Conservation (phyloP, 202 grass and related monocot genomes). For the Panicum hallii region DNA sequence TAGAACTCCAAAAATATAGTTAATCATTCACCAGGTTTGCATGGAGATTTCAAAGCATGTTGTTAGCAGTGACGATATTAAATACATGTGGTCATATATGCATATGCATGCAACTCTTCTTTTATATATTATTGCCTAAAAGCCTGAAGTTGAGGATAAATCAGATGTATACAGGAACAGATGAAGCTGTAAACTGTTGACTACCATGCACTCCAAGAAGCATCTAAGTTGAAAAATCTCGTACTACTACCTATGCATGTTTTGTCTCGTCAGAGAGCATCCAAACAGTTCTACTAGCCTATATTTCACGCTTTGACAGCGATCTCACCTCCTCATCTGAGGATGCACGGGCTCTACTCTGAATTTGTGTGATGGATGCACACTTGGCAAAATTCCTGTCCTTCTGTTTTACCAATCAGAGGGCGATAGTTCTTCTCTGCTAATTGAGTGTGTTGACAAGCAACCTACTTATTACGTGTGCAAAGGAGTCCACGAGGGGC, state of each 20-base stretch:
- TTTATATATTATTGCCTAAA: neutral
- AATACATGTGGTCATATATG: neutral
- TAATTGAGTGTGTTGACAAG: conserved; percentile 24
- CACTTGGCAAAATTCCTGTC: neutral
- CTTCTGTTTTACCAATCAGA: conserved; percentile 37
- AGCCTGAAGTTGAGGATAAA: neutral
- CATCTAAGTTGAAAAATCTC: neutral
- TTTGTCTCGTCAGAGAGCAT: conserved; percentile 9
- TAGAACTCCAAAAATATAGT: neutral
- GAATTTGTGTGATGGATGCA: conserved; percentile 28
- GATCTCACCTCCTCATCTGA: neutral
- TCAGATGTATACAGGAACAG: neutral
- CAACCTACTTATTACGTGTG: neutral
- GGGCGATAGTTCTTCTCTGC: neutral
- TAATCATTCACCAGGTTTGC: neutral
- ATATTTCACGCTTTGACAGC: conserved; percentile 6
- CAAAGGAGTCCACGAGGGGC: conserved; percentile 30
- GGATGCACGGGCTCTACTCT: neutral
- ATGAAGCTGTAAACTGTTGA: neutral
- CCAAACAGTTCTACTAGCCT: neutral
- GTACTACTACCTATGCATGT: neutral
- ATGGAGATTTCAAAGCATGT: neutral
- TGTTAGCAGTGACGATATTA: neutral
- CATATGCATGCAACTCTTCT: neutral
- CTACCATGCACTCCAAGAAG: neutral